These are phyloP conservation scores for Pythium sp. DNA, from an alignment of 352 stramenopile species.

Conservation along the genomic window DNA sequence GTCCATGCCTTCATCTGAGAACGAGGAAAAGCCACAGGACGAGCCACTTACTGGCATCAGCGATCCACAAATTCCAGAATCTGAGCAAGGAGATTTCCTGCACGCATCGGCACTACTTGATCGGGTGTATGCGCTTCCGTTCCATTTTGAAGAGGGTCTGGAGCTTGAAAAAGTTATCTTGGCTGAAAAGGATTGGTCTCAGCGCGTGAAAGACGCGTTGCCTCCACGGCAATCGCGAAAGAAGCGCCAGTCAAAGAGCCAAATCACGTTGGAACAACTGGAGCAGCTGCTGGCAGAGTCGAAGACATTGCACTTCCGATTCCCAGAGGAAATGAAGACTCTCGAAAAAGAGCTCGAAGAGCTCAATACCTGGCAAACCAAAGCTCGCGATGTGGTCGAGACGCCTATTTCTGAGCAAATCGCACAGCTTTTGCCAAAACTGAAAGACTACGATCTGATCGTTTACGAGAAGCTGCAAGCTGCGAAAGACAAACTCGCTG, in stretches of 20 bases:
- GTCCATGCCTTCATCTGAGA: background rate
- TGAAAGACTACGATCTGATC: constrained; percentile 61
- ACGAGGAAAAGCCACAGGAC: background rate
- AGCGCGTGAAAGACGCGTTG: constrained; percentile 68
- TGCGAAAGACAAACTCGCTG: constrained; percentile 38
- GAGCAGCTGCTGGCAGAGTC: constrained; percentile 56
- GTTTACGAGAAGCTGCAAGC: constrained; percentile 61
- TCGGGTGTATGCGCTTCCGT: constrained; percentile 60
- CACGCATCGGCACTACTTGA: constrained; percentile 61
- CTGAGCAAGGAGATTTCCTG: constrained; percentile 31
- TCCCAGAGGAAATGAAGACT: constrained; percentile 76
- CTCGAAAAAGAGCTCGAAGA: constrained; percentile 73
- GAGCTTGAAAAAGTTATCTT: constrained; percentile 55
- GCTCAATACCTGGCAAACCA: constrained; percentile 57
- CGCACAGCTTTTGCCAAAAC: constrained; percentile 30
- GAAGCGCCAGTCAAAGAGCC: constrained; percentile 62
- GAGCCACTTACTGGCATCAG: background rate
- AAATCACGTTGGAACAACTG: constrained; percentile 60
- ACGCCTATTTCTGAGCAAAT: constrained; percentile 35
- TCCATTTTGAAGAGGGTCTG: constrained; percentile 70
- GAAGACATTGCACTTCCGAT: constrained; percentile 56
- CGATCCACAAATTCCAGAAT: background rate
- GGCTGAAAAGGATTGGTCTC: constrained; percentile 58
- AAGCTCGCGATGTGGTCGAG: constrained; percentile 53
- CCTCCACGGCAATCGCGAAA: constrained; percentile 79